These are phyloP conservation scores for Rhizopus delemar DNA, from an alignment of 371 early-diverging fungal species.

Conservation along the genomic window DNA sequence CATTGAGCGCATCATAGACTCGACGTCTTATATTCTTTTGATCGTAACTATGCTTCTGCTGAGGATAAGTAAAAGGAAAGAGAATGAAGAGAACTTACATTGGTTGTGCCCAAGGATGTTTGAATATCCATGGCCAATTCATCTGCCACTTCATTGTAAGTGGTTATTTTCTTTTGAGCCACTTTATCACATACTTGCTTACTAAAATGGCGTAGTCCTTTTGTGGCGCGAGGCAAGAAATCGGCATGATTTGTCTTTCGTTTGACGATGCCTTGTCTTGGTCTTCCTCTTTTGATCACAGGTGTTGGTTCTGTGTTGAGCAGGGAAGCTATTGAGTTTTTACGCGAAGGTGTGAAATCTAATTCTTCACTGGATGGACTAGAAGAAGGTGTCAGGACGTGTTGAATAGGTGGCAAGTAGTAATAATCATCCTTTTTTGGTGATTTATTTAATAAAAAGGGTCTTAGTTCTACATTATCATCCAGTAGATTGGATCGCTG, in stretches of 20 bases:
- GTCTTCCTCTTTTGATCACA: constrained; percentile 6
- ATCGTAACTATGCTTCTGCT: constrained; percentile 43
- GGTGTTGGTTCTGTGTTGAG: constrained; percentile 30
- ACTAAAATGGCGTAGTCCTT: constrained; percentile 65
- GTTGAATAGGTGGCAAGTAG: constrained; percentile 39
- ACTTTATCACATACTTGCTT: constrained; percentile 70
- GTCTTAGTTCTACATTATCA: constrained; percentile 20
- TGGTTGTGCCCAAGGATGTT: constrained; percentile 10
- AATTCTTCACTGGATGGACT: constrained; percentile 27
- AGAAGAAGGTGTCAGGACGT: constrained; percentile 22
- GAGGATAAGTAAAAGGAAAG: constrained; percentile 1
- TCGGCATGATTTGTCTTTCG: neutral
- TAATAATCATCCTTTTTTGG: constrained; percentile 13
- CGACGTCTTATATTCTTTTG: constrained; percentile 80
- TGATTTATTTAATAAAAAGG: constrained; percentile 18
- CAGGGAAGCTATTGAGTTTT: constrained; percentile 48
- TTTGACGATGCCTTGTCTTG: constrained; percentile 2
- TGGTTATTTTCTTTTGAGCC: constrained; percentile 58
- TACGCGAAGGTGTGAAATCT: constrained; percentile 22
- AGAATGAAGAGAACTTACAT: neutral
- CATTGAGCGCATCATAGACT: constrained; percentile 82
- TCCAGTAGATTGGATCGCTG: constrained; percentile 15
- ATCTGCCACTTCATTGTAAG: constrained; percentile 58
- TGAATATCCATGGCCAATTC: constrained; percentile 28
- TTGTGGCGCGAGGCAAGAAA: constrained; percentile 26